A percentile compares a stretch with the other conserved stretches of the same genome.
Evolutionary conservation across 768 basidiomycete genomes (phyloP).

Genomic region (Boletellus ananiceps): DNA sequence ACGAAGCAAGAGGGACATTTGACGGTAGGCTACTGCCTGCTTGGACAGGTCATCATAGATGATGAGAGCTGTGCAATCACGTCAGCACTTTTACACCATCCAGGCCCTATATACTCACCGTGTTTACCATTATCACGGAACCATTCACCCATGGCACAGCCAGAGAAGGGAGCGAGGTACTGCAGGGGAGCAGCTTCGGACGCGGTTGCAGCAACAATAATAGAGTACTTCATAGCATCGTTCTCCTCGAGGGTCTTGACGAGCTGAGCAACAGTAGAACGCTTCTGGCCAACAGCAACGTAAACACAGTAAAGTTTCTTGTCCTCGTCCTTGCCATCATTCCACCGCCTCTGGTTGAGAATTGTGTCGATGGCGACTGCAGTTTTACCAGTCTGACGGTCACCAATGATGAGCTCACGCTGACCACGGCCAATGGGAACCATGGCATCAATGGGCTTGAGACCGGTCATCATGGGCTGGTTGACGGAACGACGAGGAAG

Average conservation of each 20-base stretch:
- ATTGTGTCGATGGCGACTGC: constrained; percentile 99
- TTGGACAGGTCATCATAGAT: constrained; percentile 99
- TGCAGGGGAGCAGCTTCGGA: constrained; percentile 99
- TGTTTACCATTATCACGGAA: constrained; percentile 99
- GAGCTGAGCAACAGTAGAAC: constrained; percentile 98
- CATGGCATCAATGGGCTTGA: constrained; percentile 99
- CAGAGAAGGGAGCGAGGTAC: constrained; percentile 99
- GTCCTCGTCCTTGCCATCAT: constrained; percentile 92
- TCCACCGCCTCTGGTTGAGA: constrained; percentile 99
- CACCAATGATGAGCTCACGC: constrained; percentile 99
- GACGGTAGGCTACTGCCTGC: constrained; percentile 99
- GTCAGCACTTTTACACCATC: constrained; percentile 9
- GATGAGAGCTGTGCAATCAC: constrained; percentile 65
- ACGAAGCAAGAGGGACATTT: constrained; percentile 99
- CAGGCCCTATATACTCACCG: constrained; percentile 46
- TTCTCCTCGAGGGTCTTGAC: constrained; percentile 99
- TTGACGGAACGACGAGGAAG: constrained; percentile 98
- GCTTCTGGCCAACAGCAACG: constrained; percentile 98
- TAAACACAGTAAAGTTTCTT: constrained; percentile 99
- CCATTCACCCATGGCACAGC: constrained; percentile 99
- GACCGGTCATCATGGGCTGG: constrained; percentile 99
- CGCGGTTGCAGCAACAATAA: constrained; percentile 98
- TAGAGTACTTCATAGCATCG: constrained; percentile 99
- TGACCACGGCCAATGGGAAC: constrained; percentile 99
- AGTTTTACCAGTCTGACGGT: constrained; percentile 99